Percentiles rank a stretch among this genome's conserved stretches.
These are phyloP conservation scores for Leccinum barrowsii DNA, from an alignment of 768 basidiomycete genomes.

Conservation along the genomic window DNA sequence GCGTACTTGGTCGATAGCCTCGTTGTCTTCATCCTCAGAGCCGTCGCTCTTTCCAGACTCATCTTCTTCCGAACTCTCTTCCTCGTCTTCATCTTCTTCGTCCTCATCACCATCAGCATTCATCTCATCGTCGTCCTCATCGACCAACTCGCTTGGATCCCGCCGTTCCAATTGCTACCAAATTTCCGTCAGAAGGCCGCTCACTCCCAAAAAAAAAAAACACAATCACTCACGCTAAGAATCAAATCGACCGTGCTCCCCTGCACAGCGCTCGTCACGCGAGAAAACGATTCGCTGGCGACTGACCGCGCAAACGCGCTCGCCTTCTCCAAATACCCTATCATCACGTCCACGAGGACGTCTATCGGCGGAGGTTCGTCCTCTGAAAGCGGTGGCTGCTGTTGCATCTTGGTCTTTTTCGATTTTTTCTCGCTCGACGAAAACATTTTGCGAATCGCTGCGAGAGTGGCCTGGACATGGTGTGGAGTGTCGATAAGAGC, in stretches of 20 bases:
- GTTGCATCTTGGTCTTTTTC: constrained; percentile 32
- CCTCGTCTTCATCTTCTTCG: constrained; percentile 36
- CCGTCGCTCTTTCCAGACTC: constrained; percentile 35
- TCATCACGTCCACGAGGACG: constrained; percentile 82
- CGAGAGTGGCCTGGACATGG: constrained; percentile 51
- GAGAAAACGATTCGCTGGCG: constrained; percentile 75
- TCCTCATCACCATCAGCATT: constrained; percentile 35
- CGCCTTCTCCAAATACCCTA: constrained; percentile 83
- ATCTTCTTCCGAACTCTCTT: constrained; percentile 31
- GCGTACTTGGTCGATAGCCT: constrained; percentile 49
- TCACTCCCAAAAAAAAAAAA: background rate
- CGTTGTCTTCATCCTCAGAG: constrained; percentile 51
- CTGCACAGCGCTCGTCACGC: constrained; percentile 63
- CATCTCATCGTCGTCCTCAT: constrained; percentile 43
- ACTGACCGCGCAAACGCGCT: constrained; percentile 77
- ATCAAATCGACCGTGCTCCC: constrained; percentile 77
- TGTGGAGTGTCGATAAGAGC: background rate
- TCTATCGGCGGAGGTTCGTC: constrained; percentile 65
- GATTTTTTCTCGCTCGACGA: constrained; percentile 37
- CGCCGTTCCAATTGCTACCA: constrained; percentile 80
- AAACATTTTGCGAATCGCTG: constrained; percentile 57
- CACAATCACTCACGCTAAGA: constrained; percentile 56
- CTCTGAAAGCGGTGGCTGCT: constrained; percentile 1
- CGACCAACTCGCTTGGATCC: constrained; percentile 51
- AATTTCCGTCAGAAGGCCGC: constrained; percentile 1